These are phyloP conservation scores for Phytophthora foliorum DNA, from an alignment of 352 stramenopile genomes.

Conservation along the genomic window DNA sequence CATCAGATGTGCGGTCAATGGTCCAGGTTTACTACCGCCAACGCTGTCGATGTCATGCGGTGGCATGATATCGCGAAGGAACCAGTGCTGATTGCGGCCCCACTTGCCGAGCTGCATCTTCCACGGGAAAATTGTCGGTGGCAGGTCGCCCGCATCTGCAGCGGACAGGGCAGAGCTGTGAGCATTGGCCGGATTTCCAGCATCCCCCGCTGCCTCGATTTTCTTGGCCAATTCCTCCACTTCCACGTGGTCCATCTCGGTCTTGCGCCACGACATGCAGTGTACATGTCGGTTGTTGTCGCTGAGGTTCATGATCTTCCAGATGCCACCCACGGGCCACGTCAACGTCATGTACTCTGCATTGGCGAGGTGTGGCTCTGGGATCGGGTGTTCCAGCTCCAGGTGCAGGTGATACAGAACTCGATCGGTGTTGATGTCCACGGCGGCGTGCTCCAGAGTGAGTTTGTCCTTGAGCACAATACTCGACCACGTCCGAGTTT, in stretches of 20 bases:
- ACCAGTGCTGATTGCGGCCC: constrained; percentile 56
- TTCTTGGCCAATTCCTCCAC: constrained; percentile 50
- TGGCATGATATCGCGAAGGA: constrained; percentile 53
- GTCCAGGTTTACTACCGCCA: constrained; percentile 26
- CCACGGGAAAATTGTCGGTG: constrained; percentile 56
- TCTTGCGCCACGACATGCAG: constrained; percentile 62
- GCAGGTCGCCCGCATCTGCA: constrained; percentile 22
- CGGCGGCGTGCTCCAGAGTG: constrained; percentile 52
- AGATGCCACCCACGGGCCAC: constrained; percentile 63
- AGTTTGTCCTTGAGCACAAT: constrained; percentile 50
- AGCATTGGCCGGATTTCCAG: constrained; percentile 4
- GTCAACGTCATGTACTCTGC: constrained; percentile 55
- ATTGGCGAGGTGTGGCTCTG: constrained; percentile 39
- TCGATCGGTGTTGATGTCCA: constrained; percentile 58
- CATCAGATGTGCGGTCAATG: constrained; percentile 40
- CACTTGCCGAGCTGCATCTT: constrained; percentile 67
- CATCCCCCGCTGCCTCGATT: constrained; percentile 19
- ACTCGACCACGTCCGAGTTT: constrained; percentile 60
- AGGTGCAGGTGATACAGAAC: constrained; percentile 58
- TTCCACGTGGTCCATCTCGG: constrained; percentile 51
- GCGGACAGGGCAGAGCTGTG: constrained; percentile 22
- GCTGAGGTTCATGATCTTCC: constrained; percentile 51
- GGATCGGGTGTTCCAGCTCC: constrained; percentile 52
- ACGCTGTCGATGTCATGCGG: constrained; percentile 17
- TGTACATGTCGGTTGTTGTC: constrained; percentile 40